Percentiles rank a stretch among this genome's conserved stretches.
Evolutionary conservation across 192 early-diverging fungal genomes (phyloP).

Genomic region (Backusella tuberculispora): DNA sequence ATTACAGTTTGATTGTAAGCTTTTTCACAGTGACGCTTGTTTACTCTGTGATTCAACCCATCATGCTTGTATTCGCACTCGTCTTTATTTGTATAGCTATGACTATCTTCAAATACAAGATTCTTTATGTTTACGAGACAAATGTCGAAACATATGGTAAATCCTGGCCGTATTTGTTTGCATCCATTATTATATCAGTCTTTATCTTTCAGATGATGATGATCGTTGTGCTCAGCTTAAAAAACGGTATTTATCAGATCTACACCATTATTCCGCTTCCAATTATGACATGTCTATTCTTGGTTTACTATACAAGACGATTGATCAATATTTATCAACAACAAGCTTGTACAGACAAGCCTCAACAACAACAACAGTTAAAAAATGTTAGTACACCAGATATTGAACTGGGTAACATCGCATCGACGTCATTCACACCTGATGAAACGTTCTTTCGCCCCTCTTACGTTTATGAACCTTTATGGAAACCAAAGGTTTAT

Average conservation of each 20-base stretch:
- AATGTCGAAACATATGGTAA: conserved; percentile 72
- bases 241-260: conserved; percentile 44
- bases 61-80: conserved; percentile 69
- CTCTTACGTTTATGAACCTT: not conserved
- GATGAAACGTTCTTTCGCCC: not conserved
- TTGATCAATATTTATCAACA: not conserved
- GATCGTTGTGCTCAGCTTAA: conserved; percentile 63
- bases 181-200: conserved; percentile 59
- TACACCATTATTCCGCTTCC: conserved; percentile 64
- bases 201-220: conserved; percentile 72
- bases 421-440: too few species aligned
- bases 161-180: conserved; percentile 70
- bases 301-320: conserved; percentile 8
- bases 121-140: conserved; percentile 75
- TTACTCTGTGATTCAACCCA: conserved; percentile 71
- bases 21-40: conserved; percentile 72
- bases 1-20: conserved; percentile 68
- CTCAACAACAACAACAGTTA: not conserved
- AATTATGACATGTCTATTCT: not conserved
- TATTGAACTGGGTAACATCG: not conserved
- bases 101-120: conserved; percentile 70
- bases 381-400: not conserved
- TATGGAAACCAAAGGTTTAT: conserved; percentile 15
- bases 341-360: not conserved
- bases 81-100: conserved; percentile 66